Base-by-base conservation (phyloP, 192 early-diverging fungal species). In the Backusella tarrabulga region DNA sequence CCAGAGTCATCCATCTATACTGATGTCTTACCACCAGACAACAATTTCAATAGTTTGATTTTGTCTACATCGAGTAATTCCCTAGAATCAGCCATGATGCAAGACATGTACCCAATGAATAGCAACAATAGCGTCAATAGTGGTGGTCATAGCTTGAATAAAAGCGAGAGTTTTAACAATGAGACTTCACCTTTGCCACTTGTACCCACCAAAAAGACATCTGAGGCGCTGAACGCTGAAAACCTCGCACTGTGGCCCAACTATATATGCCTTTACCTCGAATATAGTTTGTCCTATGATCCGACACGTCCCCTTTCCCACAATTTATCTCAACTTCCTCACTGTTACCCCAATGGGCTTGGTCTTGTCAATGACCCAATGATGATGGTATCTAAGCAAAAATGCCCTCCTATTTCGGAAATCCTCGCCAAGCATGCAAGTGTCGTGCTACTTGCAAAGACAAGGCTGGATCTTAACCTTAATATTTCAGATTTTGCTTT, bases 391-490 rank as follows among this genome's bases (percentile, higher is more conserved):
- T 81, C 34, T 67, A 12, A 54, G 15, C 76, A 81, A 26, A 81
- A 81, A 50, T 81, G 80, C 14, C 76, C 80, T 40, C 68, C 50
- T 17, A 40, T 81, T 26, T 52, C 50, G 21, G n/a, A 15, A 6
- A 67, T 81, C 14, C 34, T 44, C 17, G 44, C 52, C 5, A 38
- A 68, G 15, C 38, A 71, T 21, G 54, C 75, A 14, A 73, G 40
- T 8, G 50, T 76, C 6, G 68, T 76, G 14, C 26, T 81, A 60
- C 71, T 81, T 17, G 76, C 80, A 54, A 81, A 81, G 60, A 77
- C 84, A 50, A 77, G 82, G 41, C 72, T 87, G 41, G 72, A 84
- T 56, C 42, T 87, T 6, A 76, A 80, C 17, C 67, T 85, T 46
- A 83, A 79, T 8, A 84, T 81, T 1, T 56, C 73, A 3, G 79